Evolutionary conservation across 345 rosid species (phyloP).

Genomic region (Citropsis articulata): DNA sequence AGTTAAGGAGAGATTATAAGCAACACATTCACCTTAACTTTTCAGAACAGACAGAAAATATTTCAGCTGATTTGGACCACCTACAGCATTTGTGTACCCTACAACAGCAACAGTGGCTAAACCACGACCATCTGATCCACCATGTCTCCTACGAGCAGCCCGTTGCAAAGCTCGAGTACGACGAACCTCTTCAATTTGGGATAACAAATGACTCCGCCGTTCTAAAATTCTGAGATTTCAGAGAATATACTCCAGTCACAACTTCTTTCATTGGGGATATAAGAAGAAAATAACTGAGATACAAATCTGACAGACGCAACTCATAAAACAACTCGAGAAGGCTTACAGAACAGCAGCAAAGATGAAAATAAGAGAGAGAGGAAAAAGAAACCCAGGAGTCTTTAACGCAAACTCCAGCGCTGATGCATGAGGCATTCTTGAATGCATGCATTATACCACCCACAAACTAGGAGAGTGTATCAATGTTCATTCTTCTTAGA

Average conservation of each 20-base stretch:
- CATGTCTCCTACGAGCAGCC: constrained; percentile 69
- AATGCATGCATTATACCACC: neutral
- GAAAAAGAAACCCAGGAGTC: neutral
- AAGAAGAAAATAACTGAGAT: neutral
- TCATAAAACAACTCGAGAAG: neutral
- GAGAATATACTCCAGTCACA: neutral
- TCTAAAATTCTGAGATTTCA: constrained; percentile 60
- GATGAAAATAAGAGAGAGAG: neutral
- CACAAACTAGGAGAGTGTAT: neutral
- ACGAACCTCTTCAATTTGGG: constrained; percentile 78
- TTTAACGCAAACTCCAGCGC: neutral
- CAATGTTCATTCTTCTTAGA: neutral
- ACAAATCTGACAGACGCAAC: neutral
- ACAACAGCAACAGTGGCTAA: constrained; percentile 87
- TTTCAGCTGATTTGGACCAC: constrained; percentile 27
- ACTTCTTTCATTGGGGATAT: neutral
- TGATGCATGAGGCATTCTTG: neutral
- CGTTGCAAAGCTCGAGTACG: constrained; percentile 88
- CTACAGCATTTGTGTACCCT: constrained; percentile 97
- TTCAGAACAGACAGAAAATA: constrained; percentile 6
- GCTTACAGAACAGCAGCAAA: neutral
- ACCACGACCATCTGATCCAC: constrained; percentile 40
- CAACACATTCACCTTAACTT: neutral
- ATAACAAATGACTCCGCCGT: constrained; percentile 53
- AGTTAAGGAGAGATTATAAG: neutral